These are phyloP conservation scores for Pythium grandisporangium DNA, from an alignment of 352 stramenopile genomes.

Conservation along the genomic window DNA sequence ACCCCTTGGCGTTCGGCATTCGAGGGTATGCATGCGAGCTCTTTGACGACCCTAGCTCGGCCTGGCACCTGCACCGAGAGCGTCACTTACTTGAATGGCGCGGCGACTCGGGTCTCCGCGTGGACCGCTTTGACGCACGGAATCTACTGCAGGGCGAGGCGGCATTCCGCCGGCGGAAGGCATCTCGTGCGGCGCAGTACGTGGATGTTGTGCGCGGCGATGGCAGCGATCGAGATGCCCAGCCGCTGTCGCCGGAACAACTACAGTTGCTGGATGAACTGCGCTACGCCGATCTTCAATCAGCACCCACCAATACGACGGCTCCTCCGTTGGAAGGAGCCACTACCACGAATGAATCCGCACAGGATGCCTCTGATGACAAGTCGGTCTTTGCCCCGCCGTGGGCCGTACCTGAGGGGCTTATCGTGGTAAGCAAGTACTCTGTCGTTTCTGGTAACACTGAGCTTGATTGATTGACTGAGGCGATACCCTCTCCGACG, in stretches of 20 bases:
- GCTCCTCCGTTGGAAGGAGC: not conserved
- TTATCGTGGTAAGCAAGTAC: too few relatives aligned
- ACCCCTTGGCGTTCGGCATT: conserved; percentile 25
- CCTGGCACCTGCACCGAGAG: conserved; percentile 44
- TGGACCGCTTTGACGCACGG: conserved; percentile 57
- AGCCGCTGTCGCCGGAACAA: not conserved
- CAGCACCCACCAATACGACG: not conserved
- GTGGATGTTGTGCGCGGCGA: not conserved
- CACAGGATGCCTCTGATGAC: too few relatives aligned
- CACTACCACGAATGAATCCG: too few relatives aligned
- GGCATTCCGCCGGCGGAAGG: conserved; percentile 40
- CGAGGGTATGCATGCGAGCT: conserved; percentile 39
- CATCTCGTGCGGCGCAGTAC: too few relatives aligned
- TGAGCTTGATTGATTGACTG: too few relatives aligned
- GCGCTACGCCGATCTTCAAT: conserved; percentile 2
- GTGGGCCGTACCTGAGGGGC: too few relatives aligned
- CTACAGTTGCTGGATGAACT: conserved; percentile 7
- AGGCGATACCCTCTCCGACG: too few relatives aligned
- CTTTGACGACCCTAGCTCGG: conserved; percentile 32
- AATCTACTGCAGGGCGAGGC: conserved; percentile 42
- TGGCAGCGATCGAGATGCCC: not conserved
- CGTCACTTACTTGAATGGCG: conserved; percentile 49
- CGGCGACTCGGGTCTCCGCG: conserved; percentile 19
- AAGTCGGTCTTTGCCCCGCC: too few relatives aligned
- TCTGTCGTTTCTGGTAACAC: too few relatives aligned